Evolutionary conservation across 495 filamentous ascomycete species (phyloP).

Genomic region (Mycothermus thermophilus): DNA sequence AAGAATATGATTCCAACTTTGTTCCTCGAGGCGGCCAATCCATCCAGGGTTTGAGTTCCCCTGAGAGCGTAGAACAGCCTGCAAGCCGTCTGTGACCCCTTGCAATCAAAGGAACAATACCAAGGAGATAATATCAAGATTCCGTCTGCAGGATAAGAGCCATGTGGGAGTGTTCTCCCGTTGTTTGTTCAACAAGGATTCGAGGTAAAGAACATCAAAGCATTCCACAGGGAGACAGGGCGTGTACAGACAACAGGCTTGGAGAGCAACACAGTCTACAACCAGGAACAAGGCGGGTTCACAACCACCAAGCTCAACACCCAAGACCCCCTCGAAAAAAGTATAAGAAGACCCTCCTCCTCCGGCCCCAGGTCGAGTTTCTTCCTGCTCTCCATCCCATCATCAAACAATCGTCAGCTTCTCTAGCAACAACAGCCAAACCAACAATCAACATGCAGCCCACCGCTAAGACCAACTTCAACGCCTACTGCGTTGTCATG

Average conservation of each 20-base stretch:
- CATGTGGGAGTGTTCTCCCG: neutral
- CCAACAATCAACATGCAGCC: conserved; percentile 26
- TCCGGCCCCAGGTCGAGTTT: conserved; percentile 2
- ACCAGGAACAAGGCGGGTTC: neutral
- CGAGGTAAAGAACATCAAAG: conserved; percentile 4
- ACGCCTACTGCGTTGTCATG: conserved; percentile 27
- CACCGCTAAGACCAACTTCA: conserved; percentile 17
- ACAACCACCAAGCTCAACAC: neutral
- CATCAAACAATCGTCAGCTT: conserved; percentile 3
- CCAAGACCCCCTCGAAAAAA: conserved; percentile 4
- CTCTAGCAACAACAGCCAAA: conserved; percentile 7
- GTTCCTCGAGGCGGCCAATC: too few relatives aligned
- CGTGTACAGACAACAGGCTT: too few relatives aligned
- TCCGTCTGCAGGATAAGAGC: neutral
- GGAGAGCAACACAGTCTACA: too few relatives aligned
- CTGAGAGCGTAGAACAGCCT: too few relatives aligned
- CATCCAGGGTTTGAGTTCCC: too few relatives aligned
- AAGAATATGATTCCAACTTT: too few relatives aligned
- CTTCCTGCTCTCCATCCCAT: conserved; percentile 10
- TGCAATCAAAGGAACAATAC: conserved; percentile 14
- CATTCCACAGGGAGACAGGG: neutral
- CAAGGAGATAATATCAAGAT: conserved; percentile 19
- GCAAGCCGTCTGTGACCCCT: too few relatives aligned
- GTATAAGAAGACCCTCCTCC: conserved; percentile 11
- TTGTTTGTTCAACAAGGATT: conserved; percentile 1